These are phyloP conservation scores for Blumeria hordei DNA, from an alignment of 2,329 filamentous ascomycete genomes.

Conservation along the genomic window DNA sequence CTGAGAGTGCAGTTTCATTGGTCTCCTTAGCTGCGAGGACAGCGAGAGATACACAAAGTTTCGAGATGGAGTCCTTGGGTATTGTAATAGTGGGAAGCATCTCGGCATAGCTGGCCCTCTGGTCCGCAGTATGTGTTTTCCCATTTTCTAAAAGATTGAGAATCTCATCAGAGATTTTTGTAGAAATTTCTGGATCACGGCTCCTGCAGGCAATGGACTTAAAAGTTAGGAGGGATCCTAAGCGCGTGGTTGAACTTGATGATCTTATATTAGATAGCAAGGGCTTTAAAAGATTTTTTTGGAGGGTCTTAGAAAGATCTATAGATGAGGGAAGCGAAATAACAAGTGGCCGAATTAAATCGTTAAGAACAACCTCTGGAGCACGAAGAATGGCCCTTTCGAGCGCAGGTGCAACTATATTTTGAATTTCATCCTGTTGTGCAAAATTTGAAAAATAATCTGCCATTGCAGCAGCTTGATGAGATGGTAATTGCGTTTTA, in stretches of 20 bases:
- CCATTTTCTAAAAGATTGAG: conserved; percentile 55
- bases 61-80: conserved; percentile 35
- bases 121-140: conserved; percentile 66
- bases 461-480: conserved; percentile 46
- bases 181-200: conserved; percentile 29
- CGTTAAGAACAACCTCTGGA: conserved; percentile 68
- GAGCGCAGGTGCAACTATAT: conserved; percentile 52
- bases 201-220: conserved; percentile 39
- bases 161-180: conserved; percentile 54
- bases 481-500: conserved; percentile 40
- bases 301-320: conserved; percentile 55
- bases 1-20: conserved; percentile 58
- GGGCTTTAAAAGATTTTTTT: conserved; percentile 55
- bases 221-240: conserved; percentile 54
- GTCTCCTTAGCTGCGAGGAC: conserved; percentile 58
- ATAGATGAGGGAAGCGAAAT: conserved; percentile 40
- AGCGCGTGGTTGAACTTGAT: conserved; percentile 54
- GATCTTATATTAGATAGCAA: conserved; percentile 82
- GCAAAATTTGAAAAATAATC: conserved; percentile 70
- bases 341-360: conserved; percentile 52
- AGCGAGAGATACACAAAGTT: conserved; percentile 41
- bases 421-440: conserved; percentile 47
- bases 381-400: conserved; percentile 77
- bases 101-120: conserved; percentile 60
- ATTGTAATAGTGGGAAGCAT: conserved; percentile 44